Evolutionary conservation across 140 eudicot genomes (phyloP).

Genomic region (Flaveria floridana): DNA sequence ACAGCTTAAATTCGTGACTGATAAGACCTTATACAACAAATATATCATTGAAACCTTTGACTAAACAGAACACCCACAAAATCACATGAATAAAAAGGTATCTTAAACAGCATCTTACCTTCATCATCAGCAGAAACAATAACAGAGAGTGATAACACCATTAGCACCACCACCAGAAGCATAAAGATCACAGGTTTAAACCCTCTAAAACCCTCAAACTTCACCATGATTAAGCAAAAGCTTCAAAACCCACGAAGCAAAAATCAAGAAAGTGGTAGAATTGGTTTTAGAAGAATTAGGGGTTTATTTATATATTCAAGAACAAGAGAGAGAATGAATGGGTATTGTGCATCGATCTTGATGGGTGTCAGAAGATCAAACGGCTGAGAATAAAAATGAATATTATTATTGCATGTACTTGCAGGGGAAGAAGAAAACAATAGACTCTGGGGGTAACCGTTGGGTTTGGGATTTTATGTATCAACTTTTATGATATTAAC

Average conservation of each 20-base stretch:
- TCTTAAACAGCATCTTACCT: slow-evolving; percentile 23
- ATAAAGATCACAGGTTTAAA: slow-evolving; percentile 9
- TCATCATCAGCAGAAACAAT: slow-evolving; percentile 37
- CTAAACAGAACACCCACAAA: neutral
- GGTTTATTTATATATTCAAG: slow-evolving; percentile 37
- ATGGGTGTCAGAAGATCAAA: slow-evolving; percentile 41
- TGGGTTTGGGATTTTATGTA: slow-evolving; percentile 13
- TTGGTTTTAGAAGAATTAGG: slow-evolving; percentile 18
- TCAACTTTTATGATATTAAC: slow-evolving; percentile 14
- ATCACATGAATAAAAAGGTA: neutral
- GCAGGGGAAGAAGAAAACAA: slow-evolving; percentile 28
- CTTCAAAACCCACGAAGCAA: slow-evolving; percentile 17
- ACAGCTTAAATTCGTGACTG: neutral
- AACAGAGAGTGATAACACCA: slow-evolving; percentile 18
- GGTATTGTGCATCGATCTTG: slow-evolving; percentile 18
- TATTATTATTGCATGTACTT: slow-evolving; percentile 17
- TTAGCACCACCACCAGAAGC: neutral
- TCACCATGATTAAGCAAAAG: slow-evolving; percentile 21
- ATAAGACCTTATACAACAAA: neutral
- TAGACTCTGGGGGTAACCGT: slow-evolving; percentile 29
- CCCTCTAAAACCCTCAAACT: slow-evolving; percentile 18
- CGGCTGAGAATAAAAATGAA: slow-evolving; percentile 28
- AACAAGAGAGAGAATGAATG: slow-evolving; percentile 21
- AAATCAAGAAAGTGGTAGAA: slow-evolving; percentile 14
- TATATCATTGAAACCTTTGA: neutral